phyloP scores from a whole-genome alignment of 1,139 yeast genomes.

The Wickerhamomyces sp. region DNA sequence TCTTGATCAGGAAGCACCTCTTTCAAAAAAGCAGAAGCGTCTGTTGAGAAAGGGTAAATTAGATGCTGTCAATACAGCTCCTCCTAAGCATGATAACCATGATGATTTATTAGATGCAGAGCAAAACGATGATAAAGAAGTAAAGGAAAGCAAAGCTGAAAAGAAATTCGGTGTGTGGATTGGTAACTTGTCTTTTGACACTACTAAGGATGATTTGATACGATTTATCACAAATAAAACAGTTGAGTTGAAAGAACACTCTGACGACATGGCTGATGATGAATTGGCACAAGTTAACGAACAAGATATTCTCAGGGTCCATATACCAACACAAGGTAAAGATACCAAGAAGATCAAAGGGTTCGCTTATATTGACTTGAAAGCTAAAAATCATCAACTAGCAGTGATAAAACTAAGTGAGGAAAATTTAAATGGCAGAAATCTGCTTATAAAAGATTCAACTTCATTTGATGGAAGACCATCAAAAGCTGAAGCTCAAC shows the following conservation, averaged over 20 bases:
- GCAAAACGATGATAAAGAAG: slow-evolving; percentile 1
- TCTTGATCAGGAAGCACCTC: slow-evolving; percentile 69
- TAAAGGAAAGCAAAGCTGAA: slow-evolving; percentile 9
- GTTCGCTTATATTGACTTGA: slow-evolving; percentile 86
- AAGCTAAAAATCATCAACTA: slow-evolving; percentile 56
- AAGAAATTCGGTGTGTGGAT: slow-evolving; percentile 76
- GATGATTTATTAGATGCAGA: slow-evolving; percentile 30
- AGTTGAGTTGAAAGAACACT: slow-evolving; percentile 34
- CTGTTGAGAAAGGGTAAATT: slow-evolving; percentile 70
- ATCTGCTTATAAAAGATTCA: slow-evolving; percentile 77
- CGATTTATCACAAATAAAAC: slow-evolving; percentile 65
- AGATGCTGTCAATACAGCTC: slow-evolving; percentile 49
- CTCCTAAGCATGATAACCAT: slow-evolving; percentile 13
- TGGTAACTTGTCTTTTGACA: slow-evolving; percentile 86
- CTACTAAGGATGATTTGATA: slow-evolving; percentile 68
- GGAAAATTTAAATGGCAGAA: slow-evolving; percentile 72
- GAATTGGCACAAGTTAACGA: slow-evolving; percentile 42
- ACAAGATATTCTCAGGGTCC: slow-evolving; percentile 53
- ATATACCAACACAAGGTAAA: slow-evolving; percentile 58
- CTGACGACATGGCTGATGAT: slow-evolving; percentile 35
- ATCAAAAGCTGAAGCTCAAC: slow-evolving; percentile 43
- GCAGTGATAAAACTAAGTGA: slow-evolving; percentile 69
- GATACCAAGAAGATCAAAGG: slow-evolving; percentile 60
- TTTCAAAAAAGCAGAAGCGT: slow-evolving; percentile 90
- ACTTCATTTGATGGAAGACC: slow-evolving; percentile 88